Base-by-base conservation (phyloP, 768 basidiomycete genomes). In the Hypholoma sublateritium region DNA sequence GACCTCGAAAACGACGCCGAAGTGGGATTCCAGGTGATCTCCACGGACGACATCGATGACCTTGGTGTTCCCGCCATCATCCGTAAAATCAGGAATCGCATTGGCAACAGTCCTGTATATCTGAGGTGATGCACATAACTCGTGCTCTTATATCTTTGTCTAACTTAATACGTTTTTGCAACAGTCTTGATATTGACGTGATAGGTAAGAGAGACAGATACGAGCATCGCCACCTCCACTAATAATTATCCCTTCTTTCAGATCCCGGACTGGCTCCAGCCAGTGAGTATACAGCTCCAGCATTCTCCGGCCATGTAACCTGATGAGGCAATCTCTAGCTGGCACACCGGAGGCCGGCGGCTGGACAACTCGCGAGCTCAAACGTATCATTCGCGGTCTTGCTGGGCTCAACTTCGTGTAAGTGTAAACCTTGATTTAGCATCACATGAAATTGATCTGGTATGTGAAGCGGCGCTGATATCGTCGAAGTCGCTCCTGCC, bases 301-400 rank as follows among this genome's bases (percentile, higher is more conserved):
- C 14, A 24, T 41, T 47, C 14, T 50, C 16, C 48, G 45, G 39
- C 14, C 36, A 1, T 22, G 36, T 45, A 12, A 58, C 17, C 52
- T 59, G 22, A 56, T 37, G 46, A 36, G 45, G 2, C 13, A 48
- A 35, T 52, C 43, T 55, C 4, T 65, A 91, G 88, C 92, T 55
- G 90, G 91, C 13, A 93, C 91, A 1, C 91, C 91, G 13, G 91
- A 93, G 69, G 78, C 87, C 2, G 91, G 91, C 32, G 91, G 91
- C 12, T 92, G 89, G 90, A 91, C 91, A 3, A 86, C 83, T 17
- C 83, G 91, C 47, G 91, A 93, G 71, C 77, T 91, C 41, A 91
- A 92, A 64, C 81, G 88, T 35, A 89, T 92, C 62, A 77, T 93
- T 50, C 83, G 92, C 57, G 91, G 92, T 13, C 77, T 93, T 12